Evolutionary conservation across 305 asterid species (phyloP), one percentile per base, ranked within the genome.

Genomic region (Fraxinus velutina): DNA sequence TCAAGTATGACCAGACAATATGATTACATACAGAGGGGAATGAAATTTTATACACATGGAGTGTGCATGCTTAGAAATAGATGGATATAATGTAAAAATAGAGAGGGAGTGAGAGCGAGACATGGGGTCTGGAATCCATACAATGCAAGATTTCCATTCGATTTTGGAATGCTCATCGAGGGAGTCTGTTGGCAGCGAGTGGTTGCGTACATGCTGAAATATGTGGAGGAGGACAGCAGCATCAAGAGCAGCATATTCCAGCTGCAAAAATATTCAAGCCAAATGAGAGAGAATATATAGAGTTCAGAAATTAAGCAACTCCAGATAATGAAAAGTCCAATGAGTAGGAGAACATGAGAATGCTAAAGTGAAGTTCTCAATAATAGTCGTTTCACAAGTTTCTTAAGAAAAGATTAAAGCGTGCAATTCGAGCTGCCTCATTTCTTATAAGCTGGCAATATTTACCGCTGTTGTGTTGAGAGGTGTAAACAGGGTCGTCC

Each of bases 161-260:
- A 83, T 84, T 83, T 86, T 92, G 80, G 89, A 73, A 68, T 86
- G 87, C 73, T 84, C 92, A 78, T 86, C 88, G 15, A 84, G 75
- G 75, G 73, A 79, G 77, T 82, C 91, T 29, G 77, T 81, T 78
- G 92, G 85, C 79, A 78, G 87, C 55, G 90, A 84, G 39, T 92
- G 93, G 82, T 82, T 87, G 10, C 92, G 88, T 73, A 90, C 96
- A 82, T 91, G 97, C 82, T 89, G 87, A 83, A 96, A 96, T 86
- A 96, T 92, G 89, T 91, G 97, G 84, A 94, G 78, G 64, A 96
- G 98, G 73, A 94, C 98, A 84, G 89, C 97, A 86, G 99, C 99
- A 90, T 95, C 99, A 72, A 95, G 94, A 85, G 99, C 98, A 81
- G 97, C 98, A 85, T 96, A 96, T 81, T 94, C 99, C 68, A 96